Percentiles rank a stretch among this genome's conserved stretches.
These are phyloP conservation scores for Oryza brachyantha DNA, from an alignment of 176 grass and related monocot species.

Conservation along the genomic window DNA sequence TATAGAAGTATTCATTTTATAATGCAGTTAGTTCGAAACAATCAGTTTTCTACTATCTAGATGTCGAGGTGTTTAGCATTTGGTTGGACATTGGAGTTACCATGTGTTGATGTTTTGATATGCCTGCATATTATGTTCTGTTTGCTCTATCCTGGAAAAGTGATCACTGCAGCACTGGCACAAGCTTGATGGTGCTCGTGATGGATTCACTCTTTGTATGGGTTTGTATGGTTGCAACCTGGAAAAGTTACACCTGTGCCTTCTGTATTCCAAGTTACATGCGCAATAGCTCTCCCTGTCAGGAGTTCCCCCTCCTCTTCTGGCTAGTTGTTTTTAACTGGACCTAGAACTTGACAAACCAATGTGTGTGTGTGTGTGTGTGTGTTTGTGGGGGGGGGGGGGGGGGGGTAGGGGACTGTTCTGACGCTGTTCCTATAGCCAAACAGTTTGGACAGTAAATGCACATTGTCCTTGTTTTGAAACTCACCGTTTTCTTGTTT, in stretches of 20 bases:
- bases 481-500: not conserved
- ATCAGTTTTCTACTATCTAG: not conserved
- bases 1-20: not conserved
- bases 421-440: constrained; percentile 19
- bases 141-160: not conserved
- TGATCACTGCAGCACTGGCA: not conserved
- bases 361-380: no score
- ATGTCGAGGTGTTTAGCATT: not conserved
- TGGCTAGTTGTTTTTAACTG: constrained; percentile 7
- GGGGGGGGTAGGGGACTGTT: no score
- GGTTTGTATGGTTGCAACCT: not conserved
- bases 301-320: constrained; percentile 14
- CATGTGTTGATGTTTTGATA: not conserved
- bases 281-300: constrained; percentile 18
- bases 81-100: not conserved
- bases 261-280: not conserved
- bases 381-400: no score
- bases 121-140: not conserved
- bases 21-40: not conserved
- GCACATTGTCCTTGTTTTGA: constrained; percentile 3
- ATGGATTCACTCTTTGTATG: not conserved
- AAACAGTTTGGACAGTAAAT: constrained; percentile 38
- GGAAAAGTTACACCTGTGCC: not conserved
- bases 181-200: not conserved
- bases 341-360: constrained; percentile 19